Evolutionary conservation across 208 protist genomes (phyloP).

Genomic region (Trypanosoma mega): DNA sequence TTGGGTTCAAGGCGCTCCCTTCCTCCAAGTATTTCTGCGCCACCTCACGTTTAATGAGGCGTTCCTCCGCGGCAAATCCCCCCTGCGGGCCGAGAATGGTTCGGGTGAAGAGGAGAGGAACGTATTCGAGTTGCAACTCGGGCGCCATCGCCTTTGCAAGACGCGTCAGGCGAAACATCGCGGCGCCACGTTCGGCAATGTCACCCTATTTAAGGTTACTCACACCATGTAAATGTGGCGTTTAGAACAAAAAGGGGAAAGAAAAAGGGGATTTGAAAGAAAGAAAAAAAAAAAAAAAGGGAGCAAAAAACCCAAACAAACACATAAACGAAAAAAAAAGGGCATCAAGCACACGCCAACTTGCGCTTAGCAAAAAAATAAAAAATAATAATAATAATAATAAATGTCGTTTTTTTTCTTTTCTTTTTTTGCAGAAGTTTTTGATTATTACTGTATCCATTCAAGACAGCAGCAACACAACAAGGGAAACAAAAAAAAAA

Average conservation of each 20-base stretch:
- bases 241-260: not conserved
- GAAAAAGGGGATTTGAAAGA: not conserved
- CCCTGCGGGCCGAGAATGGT: conserved; percentile 88
- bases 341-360: too few species aligned
- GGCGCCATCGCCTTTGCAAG: conserved; percentile 80
- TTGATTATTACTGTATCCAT: too few species aligned
- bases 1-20: conserved; percentile 64
- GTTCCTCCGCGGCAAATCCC: conserved; percentile 89
- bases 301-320: conserved; percentile 1
- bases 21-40: conserved; percentile 80
- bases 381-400: too few species aligned
- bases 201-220: not conserved
- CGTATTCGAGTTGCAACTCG: conserved; percentile 88
- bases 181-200: not conserved
- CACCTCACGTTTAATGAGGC: conserved; percentile 88
- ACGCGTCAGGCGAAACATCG: conserved; percentile 70
- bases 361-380: too few species aligned
- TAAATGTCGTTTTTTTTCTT: too few species aligned
- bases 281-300: not conserved
- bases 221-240: not conserved
- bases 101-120: conserved; percentile 85
- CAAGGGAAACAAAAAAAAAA: conserved; percentile 3
- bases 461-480: not conserved
- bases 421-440: too few species aligned
- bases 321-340: too few species aligned